Percentiles rank a stretch among this genome's conserved stretches.
Evolutionary conservation across 2,329 filamentous ascomycete genomes (phyloP).

Genomic region (Colletotrichum somersetense): DNA sequence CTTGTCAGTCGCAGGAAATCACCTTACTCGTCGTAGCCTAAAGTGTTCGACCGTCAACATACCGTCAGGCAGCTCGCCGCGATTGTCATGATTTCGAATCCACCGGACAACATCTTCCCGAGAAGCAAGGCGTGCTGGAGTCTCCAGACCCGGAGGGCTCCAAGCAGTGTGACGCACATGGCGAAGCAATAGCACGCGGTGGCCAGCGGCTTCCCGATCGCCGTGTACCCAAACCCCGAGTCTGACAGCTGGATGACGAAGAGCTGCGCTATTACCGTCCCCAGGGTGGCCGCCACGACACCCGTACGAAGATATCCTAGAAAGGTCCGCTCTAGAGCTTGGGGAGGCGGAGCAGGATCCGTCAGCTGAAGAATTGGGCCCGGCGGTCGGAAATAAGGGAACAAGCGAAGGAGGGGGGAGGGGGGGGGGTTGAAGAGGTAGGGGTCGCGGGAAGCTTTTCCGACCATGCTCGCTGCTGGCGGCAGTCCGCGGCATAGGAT

Average conservation of each 20-base stretch:
- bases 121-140: constrained; percentile 48
- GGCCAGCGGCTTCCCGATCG: constrained; percentile 71
- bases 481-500: neutral
- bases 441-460: neutral
- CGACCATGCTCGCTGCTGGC: constrained; percentile 7
- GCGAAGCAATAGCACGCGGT: constrained; percentile 56
- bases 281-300: constrained; percentile 74
- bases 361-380: constrained; percentile 31
- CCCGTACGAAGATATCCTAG: constrained; percentile 80
- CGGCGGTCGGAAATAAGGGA: constrained; percentile 2
- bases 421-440: too few relatives aligned
- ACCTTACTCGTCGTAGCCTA: too few relatives aligned
- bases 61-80: constrained; percentile 37
- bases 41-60: constrained; percentile 8
- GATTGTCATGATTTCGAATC: constrained; percentile 47
- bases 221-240: constrained; percentile 66
- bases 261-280: constrained; percentile 75
- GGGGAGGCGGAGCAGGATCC: constrained; percentile 16
- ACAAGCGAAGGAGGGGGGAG: neutral
- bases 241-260: constrained; percentile 65
- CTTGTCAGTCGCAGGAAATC: neutral
- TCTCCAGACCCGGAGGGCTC: constrained; percentile 49
- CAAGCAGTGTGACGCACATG: constrained; percentile 51
- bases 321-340: constrained; percentile 81
- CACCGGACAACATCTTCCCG: constrained; percentile 50